Conservation (phyloP, 2,329 filamentous ascomycete genomes). For the Xylaria sp. region DNA sequence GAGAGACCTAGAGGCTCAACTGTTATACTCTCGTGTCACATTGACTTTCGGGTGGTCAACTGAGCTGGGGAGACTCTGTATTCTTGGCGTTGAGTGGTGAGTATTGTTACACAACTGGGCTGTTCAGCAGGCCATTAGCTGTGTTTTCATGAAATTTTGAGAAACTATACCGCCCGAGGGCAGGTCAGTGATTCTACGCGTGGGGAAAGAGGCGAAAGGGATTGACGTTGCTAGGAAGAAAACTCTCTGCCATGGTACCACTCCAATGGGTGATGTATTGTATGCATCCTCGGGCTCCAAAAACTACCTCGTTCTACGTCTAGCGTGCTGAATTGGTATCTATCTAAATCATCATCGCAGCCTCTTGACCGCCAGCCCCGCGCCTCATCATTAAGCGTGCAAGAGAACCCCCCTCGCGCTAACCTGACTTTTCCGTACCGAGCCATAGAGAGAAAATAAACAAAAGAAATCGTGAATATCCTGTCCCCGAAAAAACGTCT, state of each 20-base stretch:
- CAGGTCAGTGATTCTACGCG: no score
- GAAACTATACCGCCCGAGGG: no score
- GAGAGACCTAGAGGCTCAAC: constrained; percentile 55
- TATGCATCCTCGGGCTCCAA: constrained; percentile 7
- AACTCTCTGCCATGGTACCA: background rate
- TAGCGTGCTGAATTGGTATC: constrained; percentile 32
- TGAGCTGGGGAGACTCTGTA: constrained; percentile 45
- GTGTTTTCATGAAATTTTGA: no score
- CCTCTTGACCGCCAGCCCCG: constrained; percentile 17
- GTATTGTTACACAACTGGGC: background rate
- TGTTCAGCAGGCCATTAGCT: background rate
- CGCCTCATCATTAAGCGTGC: constrained; percentile 25
- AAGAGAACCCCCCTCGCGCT: constrained; percentile 11
- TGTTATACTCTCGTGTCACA: constrained; percentile 58
- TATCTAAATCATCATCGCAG: constrained; percentile 30
- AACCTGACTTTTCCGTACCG: constrained; percentile 22
- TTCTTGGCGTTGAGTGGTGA: constrained; percentile 51
- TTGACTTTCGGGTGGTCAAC: constrained; percentile 61
- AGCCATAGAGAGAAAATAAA: constrained; percentile 18
- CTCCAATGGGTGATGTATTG: constrained; percentile 16
- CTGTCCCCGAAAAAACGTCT: constrained; percentile 1
- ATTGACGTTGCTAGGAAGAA: background rate
- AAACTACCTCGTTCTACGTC: constrained; percentile 9
- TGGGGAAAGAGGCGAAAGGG: background rate
- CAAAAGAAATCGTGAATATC: constrained; percentile 19